Conservation (phyloP, 345 rosid species). For the Syzygium jambos region DNA sequence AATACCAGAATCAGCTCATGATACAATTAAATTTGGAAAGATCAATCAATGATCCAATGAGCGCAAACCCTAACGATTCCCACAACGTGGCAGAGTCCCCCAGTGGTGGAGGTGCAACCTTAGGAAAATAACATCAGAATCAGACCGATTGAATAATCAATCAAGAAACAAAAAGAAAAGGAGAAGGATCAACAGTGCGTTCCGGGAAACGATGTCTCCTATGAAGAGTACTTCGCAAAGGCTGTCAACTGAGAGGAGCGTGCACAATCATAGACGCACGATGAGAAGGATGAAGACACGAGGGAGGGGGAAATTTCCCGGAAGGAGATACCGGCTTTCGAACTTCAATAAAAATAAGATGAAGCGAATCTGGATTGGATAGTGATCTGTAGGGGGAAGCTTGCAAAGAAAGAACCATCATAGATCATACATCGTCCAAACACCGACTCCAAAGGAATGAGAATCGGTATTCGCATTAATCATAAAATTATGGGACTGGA, state of each 20-base stretch:
- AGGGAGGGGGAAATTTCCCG: neutral
- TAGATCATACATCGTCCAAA: neutral
- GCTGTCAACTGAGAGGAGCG: neutral
- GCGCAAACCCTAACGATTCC: neutral
- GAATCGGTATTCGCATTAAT: neutral
- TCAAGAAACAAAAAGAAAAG: neutral
- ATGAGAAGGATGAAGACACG: neutral
- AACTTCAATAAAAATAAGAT: neutral
- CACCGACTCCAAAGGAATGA: neutral
- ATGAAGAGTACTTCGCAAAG: neutral
- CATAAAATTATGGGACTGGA: neutral
- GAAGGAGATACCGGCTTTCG: neutral
- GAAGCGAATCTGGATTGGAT: neutral
- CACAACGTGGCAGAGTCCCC: neutral
- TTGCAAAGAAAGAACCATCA: neutral
- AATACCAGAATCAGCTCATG: neutral
- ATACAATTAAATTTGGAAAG: neutral
- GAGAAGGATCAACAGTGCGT: neutral
- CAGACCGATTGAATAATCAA: neutral
- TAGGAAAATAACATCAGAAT: neutral
- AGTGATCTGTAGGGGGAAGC: neutral
- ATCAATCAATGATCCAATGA: neutral
- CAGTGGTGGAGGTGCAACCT: neutral
- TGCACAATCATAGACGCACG: neutral
- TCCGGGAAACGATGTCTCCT: neutral